Conservation (phyloP, 1,284 basidiomycete species). For the Ustilago shanxiensis region DNA sequence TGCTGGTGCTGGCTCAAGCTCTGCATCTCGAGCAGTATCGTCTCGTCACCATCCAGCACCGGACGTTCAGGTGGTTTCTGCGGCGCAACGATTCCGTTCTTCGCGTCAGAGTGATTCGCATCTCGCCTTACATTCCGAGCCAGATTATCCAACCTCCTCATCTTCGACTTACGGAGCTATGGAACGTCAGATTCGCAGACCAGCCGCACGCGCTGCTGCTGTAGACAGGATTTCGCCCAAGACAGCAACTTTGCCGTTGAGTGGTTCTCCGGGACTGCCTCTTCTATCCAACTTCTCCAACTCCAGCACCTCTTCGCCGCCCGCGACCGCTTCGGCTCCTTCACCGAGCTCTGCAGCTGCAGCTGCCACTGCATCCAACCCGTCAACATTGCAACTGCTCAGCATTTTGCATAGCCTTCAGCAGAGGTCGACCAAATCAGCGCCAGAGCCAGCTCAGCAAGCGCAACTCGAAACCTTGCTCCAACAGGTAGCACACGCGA, state of each 20-base stretch:
- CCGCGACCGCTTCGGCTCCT: constrained; percentile 22
- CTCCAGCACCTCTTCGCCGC: no score
- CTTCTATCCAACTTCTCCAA: constrained; percentile 17
- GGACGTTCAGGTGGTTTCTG: constrained; percentile 13
- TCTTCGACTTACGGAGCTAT: constrained; percentile 26
- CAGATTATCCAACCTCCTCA: constrained; percentile 41
- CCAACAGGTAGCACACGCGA: constrained; percentile 40
- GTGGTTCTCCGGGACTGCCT: constrained; percentile 20
- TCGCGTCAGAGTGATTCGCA: constrained; percentile 26
- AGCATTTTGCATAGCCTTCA: constrained; percentile 49
- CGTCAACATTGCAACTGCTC: constrained; percentile 40
- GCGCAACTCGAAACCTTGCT: constrained; percentile 48
- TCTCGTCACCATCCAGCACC: constrained; percentile 12
- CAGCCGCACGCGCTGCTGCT: constrained; percentile 18
- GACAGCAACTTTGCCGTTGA: constrained; percentile 16
- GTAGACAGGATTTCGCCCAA: constrained; percentile 33
- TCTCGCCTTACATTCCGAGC: constrained; percentile 43
- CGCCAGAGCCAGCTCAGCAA: constrained; percentile 50
- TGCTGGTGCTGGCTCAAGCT: constrained; percentile 14
- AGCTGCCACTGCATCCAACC: constrained; percentile 32
- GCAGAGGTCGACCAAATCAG: constrained; percentile 44
- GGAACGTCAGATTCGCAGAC: constrained; percentile 34
- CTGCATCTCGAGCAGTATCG: constrained; percentile 11
- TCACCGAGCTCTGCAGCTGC: constrained; percentile 24
- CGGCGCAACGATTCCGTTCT: constrained; percentile 27